Evolutionary conservation across 1,284 basidiomycete genomes (phyloP).

Genomic region (Apiotrichum laibachii): DNA sequence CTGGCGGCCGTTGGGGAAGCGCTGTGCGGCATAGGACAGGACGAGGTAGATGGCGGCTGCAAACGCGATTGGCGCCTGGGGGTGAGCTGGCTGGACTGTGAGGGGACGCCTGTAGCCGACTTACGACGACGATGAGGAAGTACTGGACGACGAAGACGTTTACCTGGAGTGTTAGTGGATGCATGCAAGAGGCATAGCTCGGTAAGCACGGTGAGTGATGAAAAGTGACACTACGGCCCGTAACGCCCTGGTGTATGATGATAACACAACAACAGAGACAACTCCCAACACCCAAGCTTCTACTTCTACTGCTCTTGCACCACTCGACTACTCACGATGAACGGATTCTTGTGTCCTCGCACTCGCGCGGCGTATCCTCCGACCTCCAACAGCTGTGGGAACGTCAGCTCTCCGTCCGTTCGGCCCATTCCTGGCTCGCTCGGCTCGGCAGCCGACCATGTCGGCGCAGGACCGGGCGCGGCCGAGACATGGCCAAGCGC

Average conservation of each 20-base stretch:
- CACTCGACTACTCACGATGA: constrained; percentile 14
- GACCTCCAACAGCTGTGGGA: constrained; percentile 34
- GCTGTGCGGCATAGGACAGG: constrained; percentile 35
- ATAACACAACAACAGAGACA: no score
- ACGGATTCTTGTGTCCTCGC: constrained; percentile 27
- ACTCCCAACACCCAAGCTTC: no score
- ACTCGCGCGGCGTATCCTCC: constrained; percentile 39
- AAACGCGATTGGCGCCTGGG: constrained; percentile 49
- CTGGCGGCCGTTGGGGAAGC: constrained; percentile 24
- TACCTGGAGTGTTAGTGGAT: constrained; percentile 7
- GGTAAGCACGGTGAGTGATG: no score
- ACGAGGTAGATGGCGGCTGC: constrained; percentile 50
- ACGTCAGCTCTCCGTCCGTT: neutral
- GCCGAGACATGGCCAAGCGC: no score
- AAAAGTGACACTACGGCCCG: no score
- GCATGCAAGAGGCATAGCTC: no score
- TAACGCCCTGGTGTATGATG: no score
- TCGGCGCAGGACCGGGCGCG: no score
- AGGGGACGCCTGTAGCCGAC: constrained; percentile 11
- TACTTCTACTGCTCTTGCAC: no score
- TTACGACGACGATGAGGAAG: constrained; percentile 52
- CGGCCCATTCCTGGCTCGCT: no score
- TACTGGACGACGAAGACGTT: constrained; percentile 42
- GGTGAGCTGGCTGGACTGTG: neutral
- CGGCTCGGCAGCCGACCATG: no score